Conservation (phyloP, 169 alveolate species). For the Haemoproteus tartakovskyi region DNA sequence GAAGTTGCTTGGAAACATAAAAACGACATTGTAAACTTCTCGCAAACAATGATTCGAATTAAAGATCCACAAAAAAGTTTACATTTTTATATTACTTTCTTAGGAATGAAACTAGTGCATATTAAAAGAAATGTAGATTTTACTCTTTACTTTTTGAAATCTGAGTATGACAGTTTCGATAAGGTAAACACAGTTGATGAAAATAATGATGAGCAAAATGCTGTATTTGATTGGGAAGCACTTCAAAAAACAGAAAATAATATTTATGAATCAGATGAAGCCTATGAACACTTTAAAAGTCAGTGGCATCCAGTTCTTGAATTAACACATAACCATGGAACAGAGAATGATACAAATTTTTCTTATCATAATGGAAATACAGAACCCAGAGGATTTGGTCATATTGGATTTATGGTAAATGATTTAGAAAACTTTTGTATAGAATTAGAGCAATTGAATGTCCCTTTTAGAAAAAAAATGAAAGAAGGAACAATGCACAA, state of each 20-base stretch:
- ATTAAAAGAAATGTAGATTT: constrained; percentile 26
- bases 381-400: constrained; percentile 78
- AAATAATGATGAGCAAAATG: neutral
- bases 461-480: constrained; percentile 66
- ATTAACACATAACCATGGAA: constrained; percentile 77
- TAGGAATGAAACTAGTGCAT: constrained; percentile 70
- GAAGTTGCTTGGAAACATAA: constrained; percentile 54
- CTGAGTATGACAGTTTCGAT: neutral
- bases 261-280: constrained; percentile 61
- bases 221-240: constrained; percentile 8
- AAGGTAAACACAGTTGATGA: neutral
- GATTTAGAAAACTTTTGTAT: constrained; percentile 69
- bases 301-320: constrained; percentile 75
- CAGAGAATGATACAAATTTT: constrained; percentile 68
- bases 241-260: too few species aligned
- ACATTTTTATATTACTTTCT: constrained; percentile 65
- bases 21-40: constrained; percentile 60
- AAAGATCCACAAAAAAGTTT: constrained; percentile 71
- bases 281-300: constrained; percentile 37
- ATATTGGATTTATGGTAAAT: constrained; percentile 75
- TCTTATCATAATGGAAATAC: constrained; percentile 73
- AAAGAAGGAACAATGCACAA: constrained; percentile 75
- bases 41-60: constrained; percentile 79
- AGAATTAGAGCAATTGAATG: constrained; percentile 64
- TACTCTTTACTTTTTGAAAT: constrained; percentile 55